Base-by-base conservation (phyloP, 179 eudicot species). In the Patellifolia procumbens region DNA sequence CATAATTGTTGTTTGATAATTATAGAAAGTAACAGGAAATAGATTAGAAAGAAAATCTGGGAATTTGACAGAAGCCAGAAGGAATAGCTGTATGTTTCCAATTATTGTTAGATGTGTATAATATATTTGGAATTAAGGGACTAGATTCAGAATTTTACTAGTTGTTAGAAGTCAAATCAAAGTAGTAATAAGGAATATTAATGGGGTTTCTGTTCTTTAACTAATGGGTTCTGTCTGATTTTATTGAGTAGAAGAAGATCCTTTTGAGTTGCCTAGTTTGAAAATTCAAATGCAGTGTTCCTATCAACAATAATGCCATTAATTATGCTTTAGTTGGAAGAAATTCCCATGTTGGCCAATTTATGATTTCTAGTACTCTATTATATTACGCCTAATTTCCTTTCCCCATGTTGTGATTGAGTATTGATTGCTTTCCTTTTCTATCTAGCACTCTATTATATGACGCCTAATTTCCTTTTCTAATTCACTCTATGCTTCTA, bases 91-190 rank as follows among this genome's bases (percentile, higher is more conserved):
- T 56, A n/a, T n/a, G 39, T 20, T 37, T 31, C 32, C 69, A 79
- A 74, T 58, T 24, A 74, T 75, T 74, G 70, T 32, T n/a, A 24
- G 39, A 12, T 32, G 46, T 58, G 45, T 76, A 72, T 32, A 70
- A 68, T 17, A 29, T 49, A 20, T 0, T 28, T 20, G 59, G 72
- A 49, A 29, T 1, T 11, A 80, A 22, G 20, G 13, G 55, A 53
- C 24, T 37, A 29, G 39, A 52, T 65, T 26, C 42, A 72, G 59
- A 71, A 76, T 55, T 64, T 46, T 65, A n/a, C n/a, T n/a, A 56
- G 77, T 76, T 58, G 83, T 76, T 79, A 28, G 37, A 72, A 15
- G 80, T 81, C 83, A 64, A 10, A 72, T 81, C 74, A 75, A 59
- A 75, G n/a, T 29, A 70, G 74, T 63, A 32, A 79, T 71, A 65